Conservation (phyloP, 345 rosid species). For the Eucalyptus regnans region DNA sequence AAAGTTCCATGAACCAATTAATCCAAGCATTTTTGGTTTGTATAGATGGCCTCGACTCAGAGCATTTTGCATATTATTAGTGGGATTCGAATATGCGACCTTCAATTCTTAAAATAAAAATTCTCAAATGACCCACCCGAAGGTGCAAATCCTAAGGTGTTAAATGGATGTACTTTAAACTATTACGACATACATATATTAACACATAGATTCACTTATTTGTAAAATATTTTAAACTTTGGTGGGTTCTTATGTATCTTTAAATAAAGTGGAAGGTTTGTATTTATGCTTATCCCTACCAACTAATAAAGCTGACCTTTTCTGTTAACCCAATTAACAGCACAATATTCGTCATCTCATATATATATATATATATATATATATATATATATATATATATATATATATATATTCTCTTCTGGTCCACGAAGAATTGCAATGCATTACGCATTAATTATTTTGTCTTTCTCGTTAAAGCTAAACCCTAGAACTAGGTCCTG, state of each 20-base stretch:
- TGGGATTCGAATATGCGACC: background rate
- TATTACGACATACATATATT: background rate
- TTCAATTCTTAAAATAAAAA: background rate
- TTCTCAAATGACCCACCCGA: background rate
- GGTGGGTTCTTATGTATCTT: background rate
- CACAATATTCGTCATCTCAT: background rate
- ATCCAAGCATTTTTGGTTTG: background rate
- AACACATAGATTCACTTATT: background rate
- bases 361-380: too few relatives aligned
- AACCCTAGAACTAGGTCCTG: background rate
- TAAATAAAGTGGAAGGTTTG: background rate
- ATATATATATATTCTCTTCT: background rate
- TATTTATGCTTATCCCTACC: background rate
- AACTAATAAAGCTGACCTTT: background rate
- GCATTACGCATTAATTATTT: background rate
- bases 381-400: too few relatives aligned
- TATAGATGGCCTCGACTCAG: accelerated
- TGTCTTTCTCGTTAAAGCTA: background rate
- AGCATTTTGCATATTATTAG: background rate
- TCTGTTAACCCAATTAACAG: background rate
- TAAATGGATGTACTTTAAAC: background rate
- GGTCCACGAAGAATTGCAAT: background rate
- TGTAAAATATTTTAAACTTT: background rate
- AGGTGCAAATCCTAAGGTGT: background rate
- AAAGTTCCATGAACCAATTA: background rate